Conservation (phyloP, 2,329 filamentous ascomycete genomes). For the Colletotrichum endophyticum region DNA sequence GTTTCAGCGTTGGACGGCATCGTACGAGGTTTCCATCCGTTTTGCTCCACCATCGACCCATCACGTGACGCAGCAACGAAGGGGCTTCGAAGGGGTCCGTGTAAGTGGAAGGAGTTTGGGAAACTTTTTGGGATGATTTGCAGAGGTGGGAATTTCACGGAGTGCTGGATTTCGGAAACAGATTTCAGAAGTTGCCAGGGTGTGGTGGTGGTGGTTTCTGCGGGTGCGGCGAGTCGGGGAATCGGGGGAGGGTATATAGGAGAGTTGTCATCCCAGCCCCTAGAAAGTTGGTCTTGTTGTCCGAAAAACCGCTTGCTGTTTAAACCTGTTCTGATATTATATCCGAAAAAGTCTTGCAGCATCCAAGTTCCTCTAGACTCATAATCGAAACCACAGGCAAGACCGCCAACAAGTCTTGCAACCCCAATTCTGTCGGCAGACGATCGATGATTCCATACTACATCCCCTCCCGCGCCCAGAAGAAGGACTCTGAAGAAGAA, state of each 20-base stretch:
- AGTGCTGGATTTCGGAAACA: not conserved
- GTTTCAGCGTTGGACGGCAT: constrained; percentile 19
- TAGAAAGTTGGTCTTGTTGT: accelerated
- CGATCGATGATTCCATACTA: not conserved
- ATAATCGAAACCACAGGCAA: not conserved
- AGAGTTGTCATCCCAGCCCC: not conserved
- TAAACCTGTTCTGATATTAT: not conserved
- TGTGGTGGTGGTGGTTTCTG: not conserved
- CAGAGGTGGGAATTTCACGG: not conserved
- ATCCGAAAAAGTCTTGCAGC: not conserved
- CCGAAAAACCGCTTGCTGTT: not conserved
- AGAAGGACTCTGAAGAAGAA: not conserved
- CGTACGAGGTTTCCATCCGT: constrained; percentile 16
- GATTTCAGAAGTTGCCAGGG: not conserved
- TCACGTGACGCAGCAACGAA: not conserved
- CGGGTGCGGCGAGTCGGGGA: not conserved
- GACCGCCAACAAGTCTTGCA: not conserved
- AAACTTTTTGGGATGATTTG: not conserved
- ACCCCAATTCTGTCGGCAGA: not conserved
- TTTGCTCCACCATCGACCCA: constrained; percentile 13
- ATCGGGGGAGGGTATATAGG: not conserved
- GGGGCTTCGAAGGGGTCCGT: not conserved
- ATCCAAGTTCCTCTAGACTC: not conserved
- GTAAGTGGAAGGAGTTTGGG: not conserved
- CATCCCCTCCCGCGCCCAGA: not conserved